Evolutionary conservation across 345 rosid species (phyloP), one percentile per base, ranked within the genome.

Genomic region (Acer negundo): DNA sequence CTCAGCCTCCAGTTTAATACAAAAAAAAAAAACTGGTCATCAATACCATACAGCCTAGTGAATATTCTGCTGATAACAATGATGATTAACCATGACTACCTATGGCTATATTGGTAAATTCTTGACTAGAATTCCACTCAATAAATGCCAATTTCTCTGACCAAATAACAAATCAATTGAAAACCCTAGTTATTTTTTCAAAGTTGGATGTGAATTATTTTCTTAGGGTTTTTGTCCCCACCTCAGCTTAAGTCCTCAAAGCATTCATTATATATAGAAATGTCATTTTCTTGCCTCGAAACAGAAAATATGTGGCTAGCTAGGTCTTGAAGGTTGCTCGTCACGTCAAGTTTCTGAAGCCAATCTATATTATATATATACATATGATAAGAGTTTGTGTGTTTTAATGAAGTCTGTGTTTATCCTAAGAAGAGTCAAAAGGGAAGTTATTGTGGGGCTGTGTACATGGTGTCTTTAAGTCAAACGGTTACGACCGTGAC

Each of bases 401-500:
- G 40, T 61, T 40, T 35, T 38, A 53, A 53, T 16, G 58, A 79
- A 22, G 47, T 16, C 23, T 6, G 7, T 31, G 64, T 24, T 71
- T 31, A 35, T 71, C 28, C 44, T 7, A 49, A 58, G 49, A 77
- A 73, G 72, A 47, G 73, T 79, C 69, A 78, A 80, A 68, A 49
- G 15, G 78, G 59, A 49, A 23, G 78, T 76, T 56, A 62, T 16
- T 42, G 66, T 69, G 67, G 59, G 70, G 59, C 28, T 74, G 40
- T 69, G 61, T 61, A 22, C 51, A 19, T 8, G 76, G 72, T 83
- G 82, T 81, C 77, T 78, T 80, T 28, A 79, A 78, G 91, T 87
- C 90, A 85, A 88, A 75, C 90, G 83, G 90, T 85, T 86, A 77
- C 70, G 89, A 83, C 84, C 79, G 24, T 89, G 86, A 91, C 91